Percentiles rank a stretch among this genome's conserved stretches.
Evolutionary conservation across 1,284 basidiomycete genomes (phyloP).

Genomic region (Leccinum pachyderme): DNA sequence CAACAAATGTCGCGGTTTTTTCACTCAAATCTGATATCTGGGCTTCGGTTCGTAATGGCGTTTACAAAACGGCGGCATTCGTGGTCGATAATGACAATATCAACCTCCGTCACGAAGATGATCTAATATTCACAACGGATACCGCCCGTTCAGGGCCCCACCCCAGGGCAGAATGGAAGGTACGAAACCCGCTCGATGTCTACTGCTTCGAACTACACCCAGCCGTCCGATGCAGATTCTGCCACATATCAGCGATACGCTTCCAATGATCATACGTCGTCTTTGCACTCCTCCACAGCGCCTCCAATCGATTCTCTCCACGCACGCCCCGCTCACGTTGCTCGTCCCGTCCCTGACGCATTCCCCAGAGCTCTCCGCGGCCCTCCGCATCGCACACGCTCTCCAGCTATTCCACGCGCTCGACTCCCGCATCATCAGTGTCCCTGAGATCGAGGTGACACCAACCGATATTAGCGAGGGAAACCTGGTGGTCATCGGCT

Average conservation of each 20-base stretch:
- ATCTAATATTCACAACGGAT: conserved; percentile 13
- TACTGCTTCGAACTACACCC: background rate
- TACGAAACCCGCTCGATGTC: conserved; percentile 3
- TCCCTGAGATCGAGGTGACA: conserved; percentile 33
- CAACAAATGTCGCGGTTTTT: conserved; percentile 28
- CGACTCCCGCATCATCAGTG: conserved; percentile 58
- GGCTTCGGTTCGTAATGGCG: background rate
- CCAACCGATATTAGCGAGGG: conserved; percentile 31
- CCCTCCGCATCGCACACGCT: conserved; percentile 65
- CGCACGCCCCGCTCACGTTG: conserved; percentile 50
- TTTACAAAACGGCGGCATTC: background rate
- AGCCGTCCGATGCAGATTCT: conserved; percentile 3
- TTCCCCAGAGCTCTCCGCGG: conserved; percentile 38
- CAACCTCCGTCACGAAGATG: background rate
- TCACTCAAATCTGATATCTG: conserved; percentile 12
- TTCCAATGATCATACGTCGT: background rate
- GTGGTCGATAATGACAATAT: conserved; percentile 15
- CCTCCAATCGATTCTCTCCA: conserved; percentile 61
- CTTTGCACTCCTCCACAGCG: conserved; percentile 38
- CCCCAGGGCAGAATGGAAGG: conserved; percentile 22
- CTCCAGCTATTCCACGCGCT: conserved; percentile 68
- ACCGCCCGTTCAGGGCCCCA: background rate
- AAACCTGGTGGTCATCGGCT: conserved; percentile 61
- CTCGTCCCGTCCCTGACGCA: conserved; percentile 51
- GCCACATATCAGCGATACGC: background rate